phyloP scores from a whole-genome alignment of 192 early-diverging fungal genomes.

The Funneliformis geosporum region DNA sequence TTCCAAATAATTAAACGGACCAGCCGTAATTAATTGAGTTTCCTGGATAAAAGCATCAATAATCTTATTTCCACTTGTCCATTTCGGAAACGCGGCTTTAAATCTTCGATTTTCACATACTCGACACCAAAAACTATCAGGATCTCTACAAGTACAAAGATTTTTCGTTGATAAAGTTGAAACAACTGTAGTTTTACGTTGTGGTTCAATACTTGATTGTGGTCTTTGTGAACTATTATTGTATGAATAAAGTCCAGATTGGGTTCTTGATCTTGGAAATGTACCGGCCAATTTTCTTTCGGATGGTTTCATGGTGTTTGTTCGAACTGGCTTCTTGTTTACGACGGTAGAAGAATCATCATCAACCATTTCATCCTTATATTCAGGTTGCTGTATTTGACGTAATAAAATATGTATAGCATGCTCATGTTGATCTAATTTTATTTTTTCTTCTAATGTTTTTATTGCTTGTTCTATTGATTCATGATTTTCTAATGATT shows the following conservation, averaged over 20 bases:
- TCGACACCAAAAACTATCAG: constrained; percentile 18
- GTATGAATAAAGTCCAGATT: neutral
- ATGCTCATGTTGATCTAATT: constrained; percentile 2
- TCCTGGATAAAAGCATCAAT: constrained; percentile 26
- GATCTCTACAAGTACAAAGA: constrained; percentile 9
- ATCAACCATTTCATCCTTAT: neutral
- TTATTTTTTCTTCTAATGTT: constrained; percentile 20
- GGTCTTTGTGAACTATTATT: neutral
- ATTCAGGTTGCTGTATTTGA: neutral
- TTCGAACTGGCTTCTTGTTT: too few relatives aligned
- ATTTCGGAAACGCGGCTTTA: neutral
- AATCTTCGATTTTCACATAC: constrained; percentile 9
- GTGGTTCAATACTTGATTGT: neutral
- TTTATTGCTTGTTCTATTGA: constrained; percentile 15
- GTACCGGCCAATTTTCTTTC: neutral
- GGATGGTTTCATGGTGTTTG: neutral
- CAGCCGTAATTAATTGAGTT: constrained; percentile 23
- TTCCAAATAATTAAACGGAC: constrained; percentile 9
- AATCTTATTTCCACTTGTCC: constrained; percentile 27
- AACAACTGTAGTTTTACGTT: neutral
- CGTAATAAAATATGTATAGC: neutral
- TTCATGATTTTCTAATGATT: neutral
- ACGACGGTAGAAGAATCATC: neutral
- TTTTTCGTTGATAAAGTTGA: neutral
- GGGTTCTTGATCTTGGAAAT: neutral